Base-by-base conservation (phyloP, 192 early-diverging fungal species). In the Diversispora epigaea region DNA sequence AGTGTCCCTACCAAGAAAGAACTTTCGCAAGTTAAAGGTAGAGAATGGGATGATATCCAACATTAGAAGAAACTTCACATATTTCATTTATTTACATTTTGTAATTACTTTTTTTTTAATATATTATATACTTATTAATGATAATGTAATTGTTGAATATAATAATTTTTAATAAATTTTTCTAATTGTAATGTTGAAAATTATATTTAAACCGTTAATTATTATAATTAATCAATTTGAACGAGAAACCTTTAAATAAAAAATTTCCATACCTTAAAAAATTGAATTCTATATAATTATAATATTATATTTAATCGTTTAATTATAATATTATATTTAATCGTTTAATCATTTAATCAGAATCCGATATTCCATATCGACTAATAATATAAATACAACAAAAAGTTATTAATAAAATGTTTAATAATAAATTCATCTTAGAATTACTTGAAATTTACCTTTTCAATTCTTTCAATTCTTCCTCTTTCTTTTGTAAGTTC, bases 401-500 rank as follows among this genome's bases (percentile, higher is more conserved):
- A 17, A 21, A 64, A 45, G 39, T 44, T 44, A 44, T 63, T n/a
- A n/a, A 44, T 64, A n/a, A 64, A n/a, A 44, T 44, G n/a, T n/a
- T 15, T 44, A 44, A 64, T 3, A 6, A 40, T 40, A 64, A 39
- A 39, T 9, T 12, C 40, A 62, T 39, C 22, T 11, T 7, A 64
- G 21, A 8, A 32, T 3, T 1, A 2, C 32, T 9, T 2, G 50
- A 15, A 15, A 84, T 84, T 80, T 88, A 89, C 91, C 82, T 79
- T 77, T 90, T 88, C 54, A 93, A 75, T 78, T 91, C 87, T 75
- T 83, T 84, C 7, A 93, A 81, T 58, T 92, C 89, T 56, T 91
- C 89, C 62, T 92, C 90, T 70, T 91, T 89, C 82, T 90, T 89
- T 60, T 88, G 89, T 64, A 95, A 58, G 82, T 96, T 94, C 79